Conservation (phyloP, 1,284 basidiomycete genomes). For the Peniophora sp. region DNA sequence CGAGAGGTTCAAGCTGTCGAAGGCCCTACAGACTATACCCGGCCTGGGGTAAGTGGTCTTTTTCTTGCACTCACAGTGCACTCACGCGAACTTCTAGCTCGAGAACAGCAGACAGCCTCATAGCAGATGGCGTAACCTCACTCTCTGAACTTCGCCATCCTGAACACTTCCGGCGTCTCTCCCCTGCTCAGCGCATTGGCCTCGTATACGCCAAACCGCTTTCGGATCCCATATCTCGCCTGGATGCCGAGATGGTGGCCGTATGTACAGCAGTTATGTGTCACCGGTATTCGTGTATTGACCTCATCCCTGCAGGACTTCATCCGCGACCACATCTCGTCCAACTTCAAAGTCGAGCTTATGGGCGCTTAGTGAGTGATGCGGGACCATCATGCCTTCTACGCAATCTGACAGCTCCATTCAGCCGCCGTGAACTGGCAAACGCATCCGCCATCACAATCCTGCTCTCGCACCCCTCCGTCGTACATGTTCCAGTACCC, state of each 20-base stretch:
- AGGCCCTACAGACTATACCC: conserved; percentile 19
- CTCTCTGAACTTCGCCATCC: conserved; percentile 34
- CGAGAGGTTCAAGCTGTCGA: conserved; percentile 6
- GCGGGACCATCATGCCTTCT: neutral
- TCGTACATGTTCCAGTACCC: conserved; percentile 12
- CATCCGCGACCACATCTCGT: conserved; percentile 32
- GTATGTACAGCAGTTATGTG: conserved; percentile 20
- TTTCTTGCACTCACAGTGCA: neutral
- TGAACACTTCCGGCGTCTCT: conserved; percentile 28
- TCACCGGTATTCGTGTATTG: neutral
- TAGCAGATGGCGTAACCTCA: conserved; percentile 37
- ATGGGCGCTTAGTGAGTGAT: conserved; percentile 43
- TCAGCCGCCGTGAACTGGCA: conserved; percentile 17
- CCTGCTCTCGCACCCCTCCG: conserved; percentile 16
- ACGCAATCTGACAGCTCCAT: neutral
- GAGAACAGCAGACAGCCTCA: conserved; percentile 32
- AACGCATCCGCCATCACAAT: conserved; percentile 13
- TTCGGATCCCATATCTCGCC: conserved; percentile 23
- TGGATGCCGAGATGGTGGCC: conserved; percentile 32
- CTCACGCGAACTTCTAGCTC: conserved; percentile 15
- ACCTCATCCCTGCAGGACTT: conserved; percentile 29
- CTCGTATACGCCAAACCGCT: conserved; percentile 32
- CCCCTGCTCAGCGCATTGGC: conserved; percentile 25
- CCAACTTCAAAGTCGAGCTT: conserved; percentile 36
- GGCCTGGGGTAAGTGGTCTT: conserved; percentile 26